Evolutionary conservation across 345 rosid species (phyloP).

Genomic region (Populus euphratica): DNA sequence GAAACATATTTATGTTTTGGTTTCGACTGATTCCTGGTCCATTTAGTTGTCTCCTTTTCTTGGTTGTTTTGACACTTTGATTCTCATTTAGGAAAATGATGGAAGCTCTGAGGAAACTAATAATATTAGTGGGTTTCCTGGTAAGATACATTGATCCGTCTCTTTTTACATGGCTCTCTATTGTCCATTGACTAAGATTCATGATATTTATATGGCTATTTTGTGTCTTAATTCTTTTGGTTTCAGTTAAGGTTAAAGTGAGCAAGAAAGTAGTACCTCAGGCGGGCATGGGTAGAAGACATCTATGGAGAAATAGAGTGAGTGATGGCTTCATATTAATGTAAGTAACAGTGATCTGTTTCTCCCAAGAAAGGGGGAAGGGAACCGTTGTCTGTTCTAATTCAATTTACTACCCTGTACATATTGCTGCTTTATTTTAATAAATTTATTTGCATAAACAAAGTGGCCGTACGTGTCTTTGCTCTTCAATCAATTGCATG

Average conservation of each 20-base stretch:
- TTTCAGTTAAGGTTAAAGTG: constrained; percentile 48
- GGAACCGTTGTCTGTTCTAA: not conserved
- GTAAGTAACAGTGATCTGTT: constrained; percentile 33
- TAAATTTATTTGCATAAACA: not conserved
- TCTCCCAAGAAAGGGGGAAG: not conserved
- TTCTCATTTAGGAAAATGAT: constrained; percentile 27
- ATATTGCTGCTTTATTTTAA: not conserved
- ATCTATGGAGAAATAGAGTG: constrained; percentile 33
- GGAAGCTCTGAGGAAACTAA: constrained; percentile 25
- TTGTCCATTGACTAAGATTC: not conserved
- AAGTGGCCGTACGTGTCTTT: not conserved
- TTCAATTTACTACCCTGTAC: not conserved
- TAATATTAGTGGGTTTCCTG: constrained; percentile 16
- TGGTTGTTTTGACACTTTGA: not conserved
- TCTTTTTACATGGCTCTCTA: not conserved
- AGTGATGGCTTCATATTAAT: constrained; percentile 43
- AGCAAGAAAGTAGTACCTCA: constrained; percentile 33
- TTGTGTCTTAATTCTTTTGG: constrained; percentile 5
- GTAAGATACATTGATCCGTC: constrained; percentile 18
- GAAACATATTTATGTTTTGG: not conserved
- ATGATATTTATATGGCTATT: not conserved
- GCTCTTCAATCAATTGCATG: not conserved
- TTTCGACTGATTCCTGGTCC: not conserved
- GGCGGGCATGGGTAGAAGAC: constrained; percentile 36
- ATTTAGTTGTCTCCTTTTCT: not conserved